Base-by-base conservation (phyloP, 2,329 filamentous ascomycete genomes). In the Fusarium decemcellulare region DNA sequence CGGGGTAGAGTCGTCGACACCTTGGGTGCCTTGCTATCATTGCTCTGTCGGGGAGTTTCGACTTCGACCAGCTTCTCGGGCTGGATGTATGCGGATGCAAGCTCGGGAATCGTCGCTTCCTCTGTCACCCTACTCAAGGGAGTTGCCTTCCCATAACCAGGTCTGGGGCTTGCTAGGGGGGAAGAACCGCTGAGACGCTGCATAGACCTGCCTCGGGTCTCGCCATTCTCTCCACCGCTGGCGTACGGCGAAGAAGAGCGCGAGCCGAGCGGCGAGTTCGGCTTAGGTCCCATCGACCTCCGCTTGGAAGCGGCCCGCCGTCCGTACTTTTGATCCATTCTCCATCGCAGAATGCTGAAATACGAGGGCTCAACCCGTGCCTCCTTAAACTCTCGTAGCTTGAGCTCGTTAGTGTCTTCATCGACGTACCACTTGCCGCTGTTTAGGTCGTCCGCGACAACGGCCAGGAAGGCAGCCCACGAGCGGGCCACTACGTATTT, bases 401-500 rank as follows among this genome's bases (percentile, higher is more conserved):
- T 98, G 72, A 99, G 87, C 81, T 98, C 96, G 73, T 92, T 90
- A 58, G 87, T 93, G 15, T 99, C 96, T 76, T 99, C 96, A 70
- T 98, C 95, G 56, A 99, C 92, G 74, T 90, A 93, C 85, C 94
- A 95, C 80, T 97, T 97, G 68, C 93, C 93, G 72, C 93, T 96
- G 82, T 88, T 90, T 74, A 99, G 84, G 76, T 99, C 96, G 76
- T 99, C 96, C 32, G 96, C 94, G 8, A 98, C 88, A 34, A 91
- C 88, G 53, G 94, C 94, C 18, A 99, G 82, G 77, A 99, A 95
- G 10, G 92, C 88, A 15, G 91, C 89, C 96, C 96, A 99, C 1
- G 95, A 98, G 65, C 93, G 90, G 32, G 96, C 93, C 60, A 99
- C 88, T 8, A 99, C 96, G 77, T 97, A 99, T 83, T 99, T 99